Conservation (phyloP, 768 basidiomycete genomes). For the Kwoniella bestiolae region DNA sequence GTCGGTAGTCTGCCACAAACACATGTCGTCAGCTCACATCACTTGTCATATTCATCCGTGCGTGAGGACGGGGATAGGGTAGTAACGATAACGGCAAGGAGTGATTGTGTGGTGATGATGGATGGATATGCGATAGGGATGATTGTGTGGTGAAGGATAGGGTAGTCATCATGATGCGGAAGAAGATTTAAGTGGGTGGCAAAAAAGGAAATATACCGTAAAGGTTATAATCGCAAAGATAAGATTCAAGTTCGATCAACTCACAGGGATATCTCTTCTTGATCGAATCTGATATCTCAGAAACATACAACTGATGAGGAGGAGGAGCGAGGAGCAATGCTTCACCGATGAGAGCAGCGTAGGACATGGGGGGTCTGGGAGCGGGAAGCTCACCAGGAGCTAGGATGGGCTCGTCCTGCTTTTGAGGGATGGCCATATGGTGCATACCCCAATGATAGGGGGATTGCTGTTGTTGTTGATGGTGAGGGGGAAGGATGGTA, state of each 20-base stretch:
- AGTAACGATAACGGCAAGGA: background rate
- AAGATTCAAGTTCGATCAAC: conserved; percentile 18
- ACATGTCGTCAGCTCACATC: conserved; percentile 15
- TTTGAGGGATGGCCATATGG: conserved; percentile 30
- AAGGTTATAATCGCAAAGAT: background rate
- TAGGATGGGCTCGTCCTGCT: conserved; percentile 49
- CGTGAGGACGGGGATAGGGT: background rate
- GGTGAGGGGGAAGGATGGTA: conserved; percentile 5
- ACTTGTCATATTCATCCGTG: background rate
- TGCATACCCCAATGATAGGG: conserved; percentile 29
- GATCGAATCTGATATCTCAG: conserved; percentile 52
- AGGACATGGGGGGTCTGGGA: conserved; percentile 50
- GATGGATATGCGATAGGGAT: background rate
- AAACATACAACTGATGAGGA: conserved; percentile 53
- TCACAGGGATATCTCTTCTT: conserved; percentile 53
- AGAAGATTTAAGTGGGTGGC: too few relatives aligned
- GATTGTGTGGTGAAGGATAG: background rate
- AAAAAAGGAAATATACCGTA: background rate
- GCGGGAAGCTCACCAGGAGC: conserved; percentile 51
- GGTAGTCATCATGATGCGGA: too few relatives aligned
- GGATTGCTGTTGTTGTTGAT: conserved; percentile 21
- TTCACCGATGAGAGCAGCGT: conserved; percentile 55
- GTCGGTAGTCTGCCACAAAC: conserved; percentile 45
- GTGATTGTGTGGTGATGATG: background rate
- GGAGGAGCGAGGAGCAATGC: conserved; percentile 48